phyloP scores from a whole-genome alignment of 2,329 filamentous ascomycete genomes.

The Fusarium caatingaense region DNA sequence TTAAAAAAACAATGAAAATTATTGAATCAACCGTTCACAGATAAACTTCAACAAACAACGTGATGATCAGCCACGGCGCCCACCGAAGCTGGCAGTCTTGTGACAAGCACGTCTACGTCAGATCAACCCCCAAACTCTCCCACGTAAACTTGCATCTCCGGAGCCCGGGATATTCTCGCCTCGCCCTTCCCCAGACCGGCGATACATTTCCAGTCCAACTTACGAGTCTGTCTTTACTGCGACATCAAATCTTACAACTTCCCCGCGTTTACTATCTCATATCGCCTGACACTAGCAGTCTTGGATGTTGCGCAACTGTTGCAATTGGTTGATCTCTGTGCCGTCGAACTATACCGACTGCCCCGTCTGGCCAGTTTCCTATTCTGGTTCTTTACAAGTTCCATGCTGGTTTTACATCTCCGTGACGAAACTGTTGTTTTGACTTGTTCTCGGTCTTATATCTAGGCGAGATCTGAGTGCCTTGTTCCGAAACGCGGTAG shows the following conservation, averaged over 20 bases:
- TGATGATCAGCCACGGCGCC: slow-evolving; percentile 26
- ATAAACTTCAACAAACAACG: slow-evolving; percentile 13
- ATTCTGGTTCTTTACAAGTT: slow-evolving; percentile 1
- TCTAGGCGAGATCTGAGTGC: not conserved
- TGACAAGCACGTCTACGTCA: slow-evolving; percentile 26
- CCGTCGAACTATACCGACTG: slow-evolving; percentile 6
- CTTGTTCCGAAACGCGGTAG: not conserved
- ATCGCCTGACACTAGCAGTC: slow-evolving; percentile 3
- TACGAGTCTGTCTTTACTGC: slow-evolving; percentile 13
- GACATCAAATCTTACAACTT: slow-evolving; percentile 32
- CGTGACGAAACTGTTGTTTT: not conserved
- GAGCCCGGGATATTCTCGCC: slow-evolving; percentile 41
- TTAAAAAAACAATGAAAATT: not conserved
- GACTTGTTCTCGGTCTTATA: not conserved
- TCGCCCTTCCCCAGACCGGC: slow-evolving; percentile 19
- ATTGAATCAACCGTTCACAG: not conserved
- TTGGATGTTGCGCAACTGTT: not conserved
- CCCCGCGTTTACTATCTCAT: slow-evolving; percentile 23
- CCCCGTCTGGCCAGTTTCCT: not conserved
- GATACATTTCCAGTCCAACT: slow-evolving; percentile 18
- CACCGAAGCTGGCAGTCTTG: slow-evolving; percentile 20
- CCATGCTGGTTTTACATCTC: not conserved
- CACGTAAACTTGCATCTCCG: not conserved
- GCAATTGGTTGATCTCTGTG: not conserved
- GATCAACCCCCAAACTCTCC: slow-evolving; percentile 6